phyloP scores from a whole-genome alignment of 1,284 basidiomycete species.

The Baeospora myosura region DNA sequence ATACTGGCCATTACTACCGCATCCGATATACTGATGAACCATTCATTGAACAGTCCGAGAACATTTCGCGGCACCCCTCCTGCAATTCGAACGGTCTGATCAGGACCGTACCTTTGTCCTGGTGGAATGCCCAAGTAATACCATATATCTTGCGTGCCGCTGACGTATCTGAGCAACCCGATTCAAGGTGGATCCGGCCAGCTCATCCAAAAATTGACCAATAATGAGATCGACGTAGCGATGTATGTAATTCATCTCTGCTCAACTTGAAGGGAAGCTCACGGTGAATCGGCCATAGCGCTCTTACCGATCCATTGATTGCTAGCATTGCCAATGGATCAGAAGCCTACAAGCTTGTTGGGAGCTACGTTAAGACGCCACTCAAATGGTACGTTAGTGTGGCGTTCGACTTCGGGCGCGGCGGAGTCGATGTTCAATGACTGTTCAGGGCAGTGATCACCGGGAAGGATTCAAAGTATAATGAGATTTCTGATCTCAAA shows the following conservation, averaged over 20 bases:
- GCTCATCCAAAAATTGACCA: conserved; percentile 74
- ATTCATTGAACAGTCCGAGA: conserved; percentile 56
- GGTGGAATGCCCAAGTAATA: conserved; percentile 82
- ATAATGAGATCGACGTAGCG: conserved; percentile 84
- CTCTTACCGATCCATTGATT: conserved; percentile 89
- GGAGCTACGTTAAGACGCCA: conserved; percentile 86
- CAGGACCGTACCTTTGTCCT: conserved; percentile 67
- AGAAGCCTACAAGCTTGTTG: conserved; percentile 83
- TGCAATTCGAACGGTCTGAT: conserved; percentile 68
- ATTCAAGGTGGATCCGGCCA: conserved; percentile 81
- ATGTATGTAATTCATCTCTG: conserved; percentile 45
- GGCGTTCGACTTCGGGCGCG: not conserved
- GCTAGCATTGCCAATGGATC: conserved; percentile 89
- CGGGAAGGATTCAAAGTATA: conserved; percentile 69
- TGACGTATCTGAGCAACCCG: conserved; percentile 1
- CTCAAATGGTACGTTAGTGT: conserved; percentile 63
- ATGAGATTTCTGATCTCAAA: conserved; percentile 70
- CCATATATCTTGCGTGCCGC: not conserved
- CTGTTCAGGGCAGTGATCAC: conserved; percentile 81
- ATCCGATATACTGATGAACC: not conserved
- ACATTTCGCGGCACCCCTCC: conserved; percentile 85
- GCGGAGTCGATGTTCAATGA: not conserved
- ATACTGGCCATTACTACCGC: too few relatives aligned
- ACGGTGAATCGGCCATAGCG: conserved; percentile 37
- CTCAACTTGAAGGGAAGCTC: not conserved